Conservation (phyloP, 2,329 filamentous ascomycete species). For the Aureobasidium sp. region DNA sequence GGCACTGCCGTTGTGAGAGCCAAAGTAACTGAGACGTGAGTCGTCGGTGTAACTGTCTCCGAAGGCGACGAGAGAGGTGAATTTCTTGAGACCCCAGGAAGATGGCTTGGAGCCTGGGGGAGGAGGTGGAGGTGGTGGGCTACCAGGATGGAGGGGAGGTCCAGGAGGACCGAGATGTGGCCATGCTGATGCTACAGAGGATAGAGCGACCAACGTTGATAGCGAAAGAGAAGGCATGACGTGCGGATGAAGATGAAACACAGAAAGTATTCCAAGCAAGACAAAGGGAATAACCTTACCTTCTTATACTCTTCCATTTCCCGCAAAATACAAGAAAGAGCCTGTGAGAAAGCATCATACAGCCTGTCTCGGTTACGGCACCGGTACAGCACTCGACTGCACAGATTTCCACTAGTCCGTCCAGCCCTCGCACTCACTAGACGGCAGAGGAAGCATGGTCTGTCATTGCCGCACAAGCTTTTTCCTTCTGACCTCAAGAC, state of each 20-base stretch:
- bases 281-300: neutral
- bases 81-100: slow-evolving; percentile 48
- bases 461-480: slow-evolving; percentile 7
- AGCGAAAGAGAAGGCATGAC: slow-evolving; percentile 11
- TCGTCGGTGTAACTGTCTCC: slow-evolving; percentile 85
- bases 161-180: slow-evolving; percentile 12
- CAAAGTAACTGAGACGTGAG: slow-evolving; percentile 70
- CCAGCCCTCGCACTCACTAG: slow-evolving; percentile 6
- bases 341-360: neutral
- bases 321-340: neutral
- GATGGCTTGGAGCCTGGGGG: neutral
- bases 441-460: slow-evolving; percentile 7
- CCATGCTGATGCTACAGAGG: slow-evolving; percentile 15
- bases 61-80: slow-evolving; percentile 73
- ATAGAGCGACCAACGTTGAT: neutral
- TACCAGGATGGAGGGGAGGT: neutral
- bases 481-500: neutral
- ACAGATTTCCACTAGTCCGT: neutral
- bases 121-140: neutral
- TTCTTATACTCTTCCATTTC: slow-evolving; percentile 8
- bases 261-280: neutral
- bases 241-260: neutral
- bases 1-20: slow-evolving; percentile 59
- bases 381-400: neutral
- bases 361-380: slow-evolving; percentile 14